Evolutionary conservation across 2,329 filamentous ascomycete species (phyloP).

Genomic region (Clonostachys sp.): DNA sequence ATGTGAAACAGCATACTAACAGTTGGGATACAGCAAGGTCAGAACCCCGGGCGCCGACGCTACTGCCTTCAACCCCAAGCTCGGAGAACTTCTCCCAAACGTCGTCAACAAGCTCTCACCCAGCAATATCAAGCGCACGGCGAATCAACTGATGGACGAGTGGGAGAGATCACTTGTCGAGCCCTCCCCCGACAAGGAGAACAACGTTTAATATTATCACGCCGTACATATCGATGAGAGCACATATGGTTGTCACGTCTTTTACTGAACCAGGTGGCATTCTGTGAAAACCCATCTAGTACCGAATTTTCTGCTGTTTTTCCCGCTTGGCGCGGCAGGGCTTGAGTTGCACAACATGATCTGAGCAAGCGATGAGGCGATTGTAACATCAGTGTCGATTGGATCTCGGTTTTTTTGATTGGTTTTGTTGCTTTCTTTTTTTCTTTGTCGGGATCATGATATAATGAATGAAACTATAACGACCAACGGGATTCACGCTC

Average conservation of each 20-base stretch:
- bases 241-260: too few relatives aligned
- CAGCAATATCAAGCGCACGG: constrained; percentile 74
- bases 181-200: constrained; percentile 21
- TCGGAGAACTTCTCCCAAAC: constrained; percentile 60
- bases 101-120: constrained; percentile 69
- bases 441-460: background rate
- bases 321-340: too few relatives aligned
- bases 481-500: too few relatives aligned
- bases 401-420: background rate
- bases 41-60: background rate
- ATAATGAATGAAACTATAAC: background rate
- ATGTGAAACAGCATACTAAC: constrained; percentile 12
- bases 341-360: too few relatives aligned
- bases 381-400: too few relatives aligned
- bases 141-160: constrained; percentile 83
- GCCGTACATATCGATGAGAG: too few relatives aligned
- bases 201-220: constrained; percentile 4
- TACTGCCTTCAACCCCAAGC: constrained; percentile 23
- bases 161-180: constrained; percentile 65
- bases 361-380: too few relatives aligned
- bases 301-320: too few relatives aligned
- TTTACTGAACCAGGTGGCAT: too few relatives aligned
- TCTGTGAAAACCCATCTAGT: too few relatives aligned
- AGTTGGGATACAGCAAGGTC: background rate
- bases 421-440: background rate